Conservation (phyloP, 371 early-diverging fungal genomes). For the Quaeritorhiza haematococci region DNA sequence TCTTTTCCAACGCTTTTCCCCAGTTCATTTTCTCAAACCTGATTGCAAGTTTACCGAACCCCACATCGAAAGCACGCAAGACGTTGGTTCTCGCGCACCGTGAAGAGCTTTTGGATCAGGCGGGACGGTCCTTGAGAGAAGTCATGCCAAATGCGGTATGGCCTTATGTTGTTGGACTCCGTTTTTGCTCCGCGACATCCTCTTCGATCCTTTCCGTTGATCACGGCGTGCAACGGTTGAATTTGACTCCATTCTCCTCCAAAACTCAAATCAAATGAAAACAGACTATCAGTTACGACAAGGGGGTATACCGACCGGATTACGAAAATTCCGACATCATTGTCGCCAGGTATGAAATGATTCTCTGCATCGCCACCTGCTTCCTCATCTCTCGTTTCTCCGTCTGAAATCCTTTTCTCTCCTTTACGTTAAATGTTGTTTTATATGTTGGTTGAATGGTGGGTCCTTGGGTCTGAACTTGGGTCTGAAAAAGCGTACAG, state of each 20-base stretch:
- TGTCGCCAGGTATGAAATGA: slow-evolving; percentile 37
- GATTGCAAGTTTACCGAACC: slow-evolving; percentile 60
- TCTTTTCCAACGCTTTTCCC: not conserved
- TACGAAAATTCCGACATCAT: slow-evolving; percentile 62
- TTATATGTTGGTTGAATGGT: no score
- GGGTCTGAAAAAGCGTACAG: no score
- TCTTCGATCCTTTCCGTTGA: not conserved
- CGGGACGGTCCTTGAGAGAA: slow-evolving; percentile 56
- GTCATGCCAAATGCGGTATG: slow-evolving; percentile 50
- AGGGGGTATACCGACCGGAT: slow-evolving; percentile 34
- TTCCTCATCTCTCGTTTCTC: not conserved
- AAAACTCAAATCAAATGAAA: slow-evolving; percentile 53
- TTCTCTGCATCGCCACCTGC: not conserved
- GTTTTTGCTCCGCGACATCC: slow-evolving; percentile 3
- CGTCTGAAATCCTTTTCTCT: no score
- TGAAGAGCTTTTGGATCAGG: slow-evolving; percentile 80
- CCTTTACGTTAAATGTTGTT: no score
- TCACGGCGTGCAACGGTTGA: not conserved
- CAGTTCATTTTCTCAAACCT: slow-evolving; percentile 80
- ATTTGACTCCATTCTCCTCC: not conserved
- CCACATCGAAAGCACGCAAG: slow-evolving; percentile 63
- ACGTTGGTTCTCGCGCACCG: slow-evolving; percentile 79
- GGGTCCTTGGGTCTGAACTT: no score
- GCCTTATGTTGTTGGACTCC: slow-evolving; percentile 18
- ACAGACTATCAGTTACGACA: slow-evolving; percentile 20